Base-by-base conservation (phyloP, 768 basidiomycete genomes). In the Tulasnella sp. region DNA sequence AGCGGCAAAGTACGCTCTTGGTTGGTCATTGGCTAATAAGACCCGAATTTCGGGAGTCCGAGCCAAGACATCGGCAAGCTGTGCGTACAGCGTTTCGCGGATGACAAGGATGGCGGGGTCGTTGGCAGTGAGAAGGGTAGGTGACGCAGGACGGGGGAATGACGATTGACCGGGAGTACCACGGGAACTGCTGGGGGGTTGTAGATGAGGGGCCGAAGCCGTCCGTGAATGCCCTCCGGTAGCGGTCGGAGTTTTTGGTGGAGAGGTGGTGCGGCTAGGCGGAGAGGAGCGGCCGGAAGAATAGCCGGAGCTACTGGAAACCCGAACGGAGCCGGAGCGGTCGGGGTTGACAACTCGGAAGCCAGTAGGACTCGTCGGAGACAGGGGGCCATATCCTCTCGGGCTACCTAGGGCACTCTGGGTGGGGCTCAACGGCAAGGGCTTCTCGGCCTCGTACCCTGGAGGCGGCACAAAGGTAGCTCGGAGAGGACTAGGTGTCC, bases 71-170 rank as follows among this genome's bases (percentile, higher is more conserved):
- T 86, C 85, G 0, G 75, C 86, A 2, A 91, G 73, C 2, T 85
- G 78, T 0, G 88, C 86, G 67, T 90, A 92, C 15, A 92, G 76
- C 0, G 88, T 89, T 68, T 92, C 87, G 25, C 89, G 83, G 59
- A 92, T 90, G 65, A 84, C 73, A 54, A 81, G 78, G 61, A 91
- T 83, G 0, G 80, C 82, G 0, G 84, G 77, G 19, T 76, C 70
- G 14, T 73, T 71, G 0, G 63, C 61, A 15, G 66, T 63, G 40
- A 69, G 67, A 35, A 63, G 31, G 37, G 45, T 48, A 19, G 64
- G 59, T n/a, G 61, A 31, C 43, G 51, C 58, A 31, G 31, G 61
- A 54, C 42, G 66, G 57, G 36, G 56, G 53, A 50, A 19, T 17
- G 25, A n/a, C 23, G 68, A 63, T 7, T 27, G 11, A 64, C 54